Conservation (phyloP, 331 rosid species). For the Rhamnella rubrinervis region DNA sequence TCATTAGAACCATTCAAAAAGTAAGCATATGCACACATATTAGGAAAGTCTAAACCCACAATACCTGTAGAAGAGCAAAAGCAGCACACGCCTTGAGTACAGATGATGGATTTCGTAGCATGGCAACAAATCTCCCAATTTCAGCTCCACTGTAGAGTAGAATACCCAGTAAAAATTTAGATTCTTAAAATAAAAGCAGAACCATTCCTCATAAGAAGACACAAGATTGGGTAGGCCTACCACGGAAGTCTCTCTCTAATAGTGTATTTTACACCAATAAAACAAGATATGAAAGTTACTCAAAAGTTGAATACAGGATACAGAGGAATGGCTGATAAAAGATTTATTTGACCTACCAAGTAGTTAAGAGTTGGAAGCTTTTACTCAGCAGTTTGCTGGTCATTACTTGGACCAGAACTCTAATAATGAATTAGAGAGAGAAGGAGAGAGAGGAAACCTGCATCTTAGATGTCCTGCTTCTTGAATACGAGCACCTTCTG, state of each 20-base stretch:
- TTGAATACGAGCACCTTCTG: conserved; percentile 91
- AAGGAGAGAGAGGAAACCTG: conserved; percentile 58
- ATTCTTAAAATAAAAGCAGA: not conserved
- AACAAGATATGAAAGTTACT: no score
- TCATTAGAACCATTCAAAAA: not conserved
- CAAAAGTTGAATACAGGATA: not conserved
- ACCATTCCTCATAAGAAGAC: no score
- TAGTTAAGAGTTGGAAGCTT: not conserved
- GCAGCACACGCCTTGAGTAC: conserved; percentile 97
- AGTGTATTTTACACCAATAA: no score
- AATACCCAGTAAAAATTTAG: conserved; percentile 5
- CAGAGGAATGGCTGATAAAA: not conserved
- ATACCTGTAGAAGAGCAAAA: conserved; percentile 99
- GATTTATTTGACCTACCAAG: not conserved
- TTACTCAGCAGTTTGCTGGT: not conserved
- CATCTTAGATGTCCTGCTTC: conserved; percentile 99
- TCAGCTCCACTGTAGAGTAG: conserved; percentile 74
- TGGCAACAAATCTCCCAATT: conserved; percentile 91
- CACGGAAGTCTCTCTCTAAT: no score
- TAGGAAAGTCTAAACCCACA: not conserved
- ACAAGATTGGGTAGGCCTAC: not conserved
- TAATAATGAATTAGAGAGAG: not conserved
- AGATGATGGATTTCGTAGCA: conserved; percentile 90
- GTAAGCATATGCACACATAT: no score
- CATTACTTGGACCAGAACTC: not conserved